phyloP scores from a whole-genome alignment of 495 filamentous ascomycete species.

The Hypoxylon trugodes region DNA sequence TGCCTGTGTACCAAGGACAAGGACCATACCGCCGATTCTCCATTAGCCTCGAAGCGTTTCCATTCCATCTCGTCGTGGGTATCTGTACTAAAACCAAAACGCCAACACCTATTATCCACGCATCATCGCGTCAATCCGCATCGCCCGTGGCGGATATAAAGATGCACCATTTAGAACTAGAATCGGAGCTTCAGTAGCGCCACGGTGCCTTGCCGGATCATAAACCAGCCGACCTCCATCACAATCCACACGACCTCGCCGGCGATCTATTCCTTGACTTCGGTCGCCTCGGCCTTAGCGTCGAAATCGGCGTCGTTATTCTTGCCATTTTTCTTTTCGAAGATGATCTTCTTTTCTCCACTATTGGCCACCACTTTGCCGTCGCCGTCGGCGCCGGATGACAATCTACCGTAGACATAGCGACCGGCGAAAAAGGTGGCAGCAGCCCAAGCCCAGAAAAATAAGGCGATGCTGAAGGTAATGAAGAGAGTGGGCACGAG shows the following conservation, averaged over 20 bases:
- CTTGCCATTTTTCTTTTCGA: constrained; percentile 16
- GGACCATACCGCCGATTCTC: background rate
- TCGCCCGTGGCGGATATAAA: background rate
- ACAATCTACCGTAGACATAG: constrained; percentile 52
- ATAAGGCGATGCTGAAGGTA: constrained; percentile 61
- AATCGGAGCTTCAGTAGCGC: constrained; percentile 24
- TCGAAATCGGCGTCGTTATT: constrained; percentile 14
- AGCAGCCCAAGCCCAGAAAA: constrained; percentile 71
- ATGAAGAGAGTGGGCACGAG: constrained; percentile 70
- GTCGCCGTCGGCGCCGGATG: constrained; percentile 27
- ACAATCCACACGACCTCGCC: constrained; percentile 37
- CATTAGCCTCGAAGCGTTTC: background rate
- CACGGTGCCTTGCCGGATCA: constrained; percentile 26
- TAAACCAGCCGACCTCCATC: constrained; percentile 39
- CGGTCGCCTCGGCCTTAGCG: constrained; percentile 35
- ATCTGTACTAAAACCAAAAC: constrained; percentile 23
- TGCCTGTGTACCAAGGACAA: constrained; percentile 3
- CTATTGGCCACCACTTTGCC: constrained; percentile 17
- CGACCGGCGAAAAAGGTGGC: constrained; percentile 63
- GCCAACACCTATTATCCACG: constrained; percentile 1
- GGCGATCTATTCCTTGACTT: constrained; percentile 43
- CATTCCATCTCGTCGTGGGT: constrained; percentile 5
- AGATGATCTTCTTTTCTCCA: constrained; percentile 35
- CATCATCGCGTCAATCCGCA: background rate
- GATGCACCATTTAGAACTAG: constrained; percentile 11